phyloP scores from a whole-genome alignment of 805 yeast species.

The Candida alai region DNA sequence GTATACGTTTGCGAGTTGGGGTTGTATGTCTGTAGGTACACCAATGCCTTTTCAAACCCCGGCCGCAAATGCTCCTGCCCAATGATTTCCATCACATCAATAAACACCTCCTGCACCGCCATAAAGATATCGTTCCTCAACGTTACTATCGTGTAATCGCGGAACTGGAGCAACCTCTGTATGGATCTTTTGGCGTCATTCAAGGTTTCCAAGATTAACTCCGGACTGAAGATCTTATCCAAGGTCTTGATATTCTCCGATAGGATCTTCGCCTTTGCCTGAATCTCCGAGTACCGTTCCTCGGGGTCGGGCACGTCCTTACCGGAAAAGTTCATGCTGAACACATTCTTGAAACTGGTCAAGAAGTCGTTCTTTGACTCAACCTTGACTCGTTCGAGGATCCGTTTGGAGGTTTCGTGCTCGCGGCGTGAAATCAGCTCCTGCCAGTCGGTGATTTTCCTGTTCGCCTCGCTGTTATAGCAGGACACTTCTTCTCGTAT shows the following conservation, averaged over 20 bases:
- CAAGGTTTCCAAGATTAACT: slow-evolving; percentile 67
- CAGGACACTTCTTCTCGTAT: slow-evolving; percentile 31
- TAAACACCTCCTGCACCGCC: slow-evolving; percentile 60
- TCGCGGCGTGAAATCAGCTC: slow-evolving; percentile 39
- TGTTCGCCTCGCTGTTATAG: slow-evolving; percentile 24
- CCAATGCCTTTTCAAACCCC: slow-evolving; percentile 81
- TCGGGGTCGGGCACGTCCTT: slow-evolving; percentile 13
- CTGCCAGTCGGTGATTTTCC: slow-evolving; percentile 31
- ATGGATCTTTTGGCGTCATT: slow-evolving; percentile 65
- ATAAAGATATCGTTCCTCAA: slow-evolving; percentile 30
- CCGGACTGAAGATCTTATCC: slow-evolving; percentile 69
- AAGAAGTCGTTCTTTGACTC: slow-evolving; percentile 56
- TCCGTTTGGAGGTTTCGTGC: slow-evolving; percentile 42
- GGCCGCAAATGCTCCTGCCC: slow-evolving; percentile 73
- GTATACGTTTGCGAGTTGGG: slow-evolving; percentile 43
- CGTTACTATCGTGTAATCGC: slow-evolving; percentile 30
- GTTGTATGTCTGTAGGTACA: slow-evolving; percentile 64
- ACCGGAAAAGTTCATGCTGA: slow-evolving; percentile 34
- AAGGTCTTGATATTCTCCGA: slow-evolving; percentile 72
- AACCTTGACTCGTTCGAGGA: slow-evolving; percentile 47
- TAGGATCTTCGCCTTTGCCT: slow-evolving; percentile 76
- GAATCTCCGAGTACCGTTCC: slow-evolving; percentile 52
- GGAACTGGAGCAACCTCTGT: slow-evolving; percentile 47
- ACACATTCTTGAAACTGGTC: slow-evolving; percentile 61
- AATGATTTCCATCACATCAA: slow-evolving; percentile 56